These are phyloP conservation scores for Urtica urens DNA, from an alignment of 306 rosid genomes.

Conservation along the genomic window DNA sequence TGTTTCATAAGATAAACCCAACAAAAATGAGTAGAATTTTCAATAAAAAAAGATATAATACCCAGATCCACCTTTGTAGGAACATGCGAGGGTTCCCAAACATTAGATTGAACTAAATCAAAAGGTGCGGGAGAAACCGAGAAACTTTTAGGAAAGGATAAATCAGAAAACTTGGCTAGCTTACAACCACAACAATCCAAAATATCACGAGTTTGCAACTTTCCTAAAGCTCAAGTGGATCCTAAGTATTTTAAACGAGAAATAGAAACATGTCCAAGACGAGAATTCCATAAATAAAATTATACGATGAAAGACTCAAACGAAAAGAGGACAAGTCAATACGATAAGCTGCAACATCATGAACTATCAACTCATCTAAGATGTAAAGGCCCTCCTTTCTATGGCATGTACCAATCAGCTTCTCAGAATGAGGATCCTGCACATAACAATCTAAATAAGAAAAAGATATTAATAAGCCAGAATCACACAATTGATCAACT, in stretches of 20 bases:
- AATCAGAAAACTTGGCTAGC: neutral
- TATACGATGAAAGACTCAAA: neutral
- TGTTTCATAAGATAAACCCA: neutral
- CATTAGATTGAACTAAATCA: neutral
- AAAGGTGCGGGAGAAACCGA: neutral
- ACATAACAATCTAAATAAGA: neutral
- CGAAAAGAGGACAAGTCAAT: neutral
- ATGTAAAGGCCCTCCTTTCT: neutral
- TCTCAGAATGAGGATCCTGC: neutral
- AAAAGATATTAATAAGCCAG: neutral
- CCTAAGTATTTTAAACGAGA: neutral
- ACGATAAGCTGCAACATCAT: neutral
- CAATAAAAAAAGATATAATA: neutral
- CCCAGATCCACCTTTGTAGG: neutral
- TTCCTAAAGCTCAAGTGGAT: neutral
- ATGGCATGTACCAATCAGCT: neutral
- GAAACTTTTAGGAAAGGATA: neutral
- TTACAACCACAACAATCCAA: neutral
- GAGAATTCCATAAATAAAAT: constrained; percentile 5
- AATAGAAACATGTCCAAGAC: neutral
- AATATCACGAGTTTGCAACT: neutral
- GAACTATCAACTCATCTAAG: neutral
- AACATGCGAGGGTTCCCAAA: neutral
- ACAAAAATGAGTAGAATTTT: neutral
- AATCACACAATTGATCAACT: constrained; percentile 1